phyloP scores from a whole-genome alignment of 257 asterid genomes.

The Capsicum baccatum region DNA sequence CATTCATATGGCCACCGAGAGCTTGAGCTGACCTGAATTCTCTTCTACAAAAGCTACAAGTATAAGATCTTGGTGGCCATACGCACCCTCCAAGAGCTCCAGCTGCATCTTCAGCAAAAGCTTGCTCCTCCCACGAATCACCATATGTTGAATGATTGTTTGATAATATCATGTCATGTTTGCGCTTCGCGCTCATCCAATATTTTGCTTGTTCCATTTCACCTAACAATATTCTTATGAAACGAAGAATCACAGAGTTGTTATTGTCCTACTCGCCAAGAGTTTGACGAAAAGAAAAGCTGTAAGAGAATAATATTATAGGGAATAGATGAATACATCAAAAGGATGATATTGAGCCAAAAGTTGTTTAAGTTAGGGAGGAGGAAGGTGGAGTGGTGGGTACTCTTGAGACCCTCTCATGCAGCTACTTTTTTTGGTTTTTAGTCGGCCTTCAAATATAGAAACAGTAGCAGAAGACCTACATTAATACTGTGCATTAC shows the following conservation, averaged over 20 bases:
- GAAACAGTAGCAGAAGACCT: constrained; percentile 27
- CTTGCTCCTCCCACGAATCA: constrained; percentile 95
- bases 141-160: constrained; percentile 39
- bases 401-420: constrained; percentile 59
- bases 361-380: constrained; percentile 40
- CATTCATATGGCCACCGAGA: constrained; percentile 95
- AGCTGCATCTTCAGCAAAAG: constrained; percentile 91
- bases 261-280: not conserved
- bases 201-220: constrained; percentile 69
- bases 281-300: not conserved
- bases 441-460: constrained; percentile 40
- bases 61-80: constrained; percentile 97
- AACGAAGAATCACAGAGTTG: constrained; percentile 24
- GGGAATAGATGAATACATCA: constrained; percentile 41
- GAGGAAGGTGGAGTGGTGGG: constrained; percentile 69
- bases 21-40: constrained; percentile 98
- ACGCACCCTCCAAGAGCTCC: constrained; percentile 75
- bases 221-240: not conserved
- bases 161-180: constrained; percentile 44
- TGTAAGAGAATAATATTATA: not conserved
- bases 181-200: constrained; percentile 72
- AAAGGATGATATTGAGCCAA: constrained; percentile 34
- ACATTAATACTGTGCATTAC: constrained; percentile 13
- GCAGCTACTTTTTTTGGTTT: constrained; percentile 62
- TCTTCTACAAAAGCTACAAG: constrained; percentile 84